These are phyloP conservation scores for Aureoboletus auriporus DNA, from an alignment of 768 basidiomycete species.

Conservation along the genomic window DNA sequence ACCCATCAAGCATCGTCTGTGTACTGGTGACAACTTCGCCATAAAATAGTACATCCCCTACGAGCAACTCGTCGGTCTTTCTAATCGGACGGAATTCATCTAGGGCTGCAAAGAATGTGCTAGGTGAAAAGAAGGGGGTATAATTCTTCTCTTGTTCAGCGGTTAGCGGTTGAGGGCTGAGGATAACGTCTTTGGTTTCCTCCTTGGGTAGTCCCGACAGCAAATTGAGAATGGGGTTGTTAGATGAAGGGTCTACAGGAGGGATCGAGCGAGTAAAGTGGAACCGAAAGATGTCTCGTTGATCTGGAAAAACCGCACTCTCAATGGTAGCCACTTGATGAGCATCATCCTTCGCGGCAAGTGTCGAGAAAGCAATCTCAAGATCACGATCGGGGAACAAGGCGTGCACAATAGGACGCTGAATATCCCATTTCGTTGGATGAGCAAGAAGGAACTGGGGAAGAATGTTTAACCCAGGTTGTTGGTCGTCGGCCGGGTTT, in stretches of 20 bases:
- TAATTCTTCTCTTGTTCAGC: constrained; percentile 31
- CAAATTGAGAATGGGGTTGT: constrained; percentile 15
- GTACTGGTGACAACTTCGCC: constrained; percentile 91
- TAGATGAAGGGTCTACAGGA: constrained; percentile 23
- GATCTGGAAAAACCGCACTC: constrained; percentile 48
- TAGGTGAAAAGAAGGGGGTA: constrained; percentile 73
- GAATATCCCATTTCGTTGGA: constrained; percentile 22
- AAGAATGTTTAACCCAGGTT: constrained; percentile 7
- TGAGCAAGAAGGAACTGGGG: constrained; percentile 29
- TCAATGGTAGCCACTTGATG: constrained; percentile 19
- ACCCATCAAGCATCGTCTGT: constrained; percentile 94
- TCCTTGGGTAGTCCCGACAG: constrained; percentile 29
- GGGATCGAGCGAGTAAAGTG: constrained; percentile 33
- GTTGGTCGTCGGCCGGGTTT: background rate
- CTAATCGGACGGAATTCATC: constrained; percentile 19
- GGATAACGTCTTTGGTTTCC: constrained; percentile 52
- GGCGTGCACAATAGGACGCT: constrained; percentile 8
- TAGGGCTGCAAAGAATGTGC: constrained; percentile 55
- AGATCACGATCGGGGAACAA: constrained; percentile 19
- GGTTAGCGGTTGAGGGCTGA: constrained; percentile 48
- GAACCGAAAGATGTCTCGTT: constrained; percentile 69
- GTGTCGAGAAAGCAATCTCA: constrained; percentile 44
- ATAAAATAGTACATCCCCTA: constrained; percentile 81
- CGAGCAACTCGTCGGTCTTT: constrained; percentile 39
- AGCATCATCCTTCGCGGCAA: constrained; percentile 42